Percentiles rank a stretch among this genome's conserved stretches.
phyloP scores from a whole-genome alignment of 495 filamentous ascomycete genomes.

The Aspergillus mulundensis region DNA sequence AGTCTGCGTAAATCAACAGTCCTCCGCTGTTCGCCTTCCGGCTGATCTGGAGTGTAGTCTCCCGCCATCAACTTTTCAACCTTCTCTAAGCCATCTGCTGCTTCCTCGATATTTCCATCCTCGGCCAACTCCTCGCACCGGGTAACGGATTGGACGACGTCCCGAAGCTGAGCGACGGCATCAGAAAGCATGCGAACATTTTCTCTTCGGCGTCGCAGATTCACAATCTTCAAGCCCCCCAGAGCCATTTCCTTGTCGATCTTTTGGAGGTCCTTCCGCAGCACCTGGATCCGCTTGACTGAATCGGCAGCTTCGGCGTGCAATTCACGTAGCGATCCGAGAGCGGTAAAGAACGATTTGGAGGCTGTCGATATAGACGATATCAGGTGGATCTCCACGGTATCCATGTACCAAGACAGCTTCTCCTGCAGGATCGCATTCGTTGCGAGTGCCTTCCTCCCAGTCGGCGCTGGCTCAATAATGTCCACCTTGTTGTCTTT shows the following conservation, averaged over 20 bases:
- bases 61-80: constrained; percentile 78
- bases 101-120: constrained; percentile 71
- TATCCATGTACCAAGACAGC: constrained; percentile 99
- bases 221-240: constrained; percentile 80
- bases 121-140: constrained; percentile 79
- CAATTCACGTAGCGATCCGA: constrained; percentile 85
- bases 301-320: constrained; percentile 91
- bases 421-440: constrained; percentile 99
- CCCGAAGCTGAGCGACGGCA: constrained; percentile 75
- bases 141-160: constrained; percentile 70
- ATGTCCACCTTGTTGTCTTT: constrained; percentile 56
- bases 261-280: constrained; percentile 72
- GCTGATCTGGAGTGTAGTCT: constrained; percentile 36
- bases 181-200: constrained; percentile 80
- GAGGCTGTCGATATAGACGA: constrained; percentile 93
- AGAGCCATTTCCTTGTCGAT: constrained; percentile 86
- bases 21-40: constrained; percentile 25
- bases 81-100: constrained; percentile 68
- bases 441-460: constrained; percentile 82
- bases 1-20: constrained; percentile 70
- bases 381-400: constrained; percentile 95
- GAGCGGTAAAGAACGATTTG: constrained; percentile 91
- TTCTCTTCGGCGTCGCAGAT: constrained; percentile 72
- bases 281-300: constrained; percentile 74
- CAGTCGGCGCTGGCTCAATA: constrained; percentile 50